These are phyloP conservation scores for Komagataella mondaviorum DNA, from an alignment of 805 yeast genomes.

Conservation along the genomic window DNA sequence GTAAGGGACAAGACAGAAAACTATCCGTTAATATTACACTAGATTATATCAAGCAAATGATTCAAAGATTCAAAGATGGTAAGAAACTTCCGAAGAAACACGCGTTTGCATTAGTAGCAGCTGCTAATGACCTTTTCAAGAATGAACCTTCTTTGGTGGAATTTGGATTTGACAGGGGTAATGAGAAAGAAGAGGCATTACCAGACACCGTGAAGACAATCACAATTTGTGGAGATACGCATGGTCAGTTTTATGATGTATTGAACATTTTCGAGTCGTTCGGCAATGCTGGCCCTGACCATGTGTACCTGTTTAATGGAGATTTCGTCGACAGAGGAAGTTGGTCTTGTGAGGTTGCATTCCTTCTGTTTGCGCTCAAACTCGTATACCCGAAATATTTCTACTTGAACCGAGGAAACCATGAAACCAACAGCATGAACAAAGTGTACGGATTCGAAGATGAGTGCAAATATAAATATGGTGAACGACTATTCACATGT, in stretches of 20 bases:
- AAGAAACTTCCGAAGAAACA: conserved; percentile 68
- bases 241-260: conserved; percentile 91
- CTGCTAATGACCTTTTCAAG: conserved; percentile 49
- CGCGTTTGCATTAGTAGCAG: conserved; percentile 69
- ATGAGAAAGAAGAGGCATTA: conserved; percentile 34
- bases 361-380: conserved; percentile 66
- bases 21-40: conserved; percentile 30
- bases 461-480: conserved; percentile 85
- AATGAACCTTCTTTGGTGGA: conserved; percentile 71
- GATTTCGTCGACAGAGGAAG: conserved; percentile 97
- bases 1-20: conserved; percentile 15
- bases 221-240: conserved; percentile 95
- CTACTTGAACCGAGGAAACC: conserved; percentile 86
- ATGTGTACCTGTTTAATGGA: conserved; percentile 83
- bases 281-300: conserved; percentile 56
- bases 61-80: conserved; percentile 61
- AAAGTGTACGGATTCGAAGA: conserved; percentile 93
- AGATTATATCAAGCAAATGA: conserved; percentile 50
- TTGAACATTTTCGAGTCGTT: conserved; percentile 62
- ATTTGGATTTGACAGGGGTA: conserved; percentile 23
- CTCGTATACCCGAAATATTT: conserved; percentile 57
- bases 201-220: conserved; percentile 29
- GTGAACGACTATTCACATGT: conserved; percentile 64
- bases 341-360: conserved; percentile 95
- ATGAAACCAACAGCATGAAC: conserved; percentile 95